Evolutionary conservation across 2,329 filamentous ascomycete species (phyloP).

Genomic region (Zasmidium citrigriseum): DNA sequence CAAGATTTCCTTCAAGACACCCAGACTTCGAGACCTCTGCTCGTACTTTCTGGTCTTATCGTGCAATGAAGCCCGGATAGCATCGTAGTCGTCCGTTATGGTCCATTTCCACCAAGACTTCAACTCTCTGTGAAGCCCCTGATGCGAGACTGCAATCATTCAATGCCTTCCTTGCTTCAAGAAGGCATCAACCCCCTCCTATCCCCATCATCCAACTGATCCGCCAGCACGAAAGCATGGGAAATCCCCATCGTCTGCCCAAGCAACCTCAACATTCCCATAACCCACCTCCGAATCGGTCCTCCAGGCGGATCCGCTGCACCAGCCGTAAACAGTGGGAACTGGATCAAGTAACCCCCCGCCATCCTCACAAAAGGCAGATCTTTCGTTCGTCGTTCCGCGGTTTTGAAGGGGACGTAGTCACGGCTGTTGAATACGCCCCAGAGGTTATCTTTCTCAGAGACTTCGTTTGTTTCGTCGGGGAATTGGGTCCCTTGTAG

Average conservation of each 20-base stretch:
- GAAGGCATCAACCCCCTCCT: constrained; percentile 3
- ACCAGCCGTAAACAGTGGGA: constrained; percentile 15
- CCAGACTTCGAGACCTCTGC: too few species aligned
- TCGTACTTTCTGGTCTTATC: too few species aligned
- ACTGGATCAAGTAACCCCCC: constrained; percentile 14
- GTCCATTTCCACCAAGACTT: not conserved
- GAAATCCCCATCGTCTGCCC: constrained; percentile 10
- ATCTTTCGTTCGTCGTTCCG: constrained; percentile 1
- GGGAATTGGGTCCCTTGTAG: constrained; percentile 8
- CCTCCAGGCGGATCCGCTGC: constrained; percentile 17
- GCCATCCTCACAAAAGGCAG: constrained; percentile 18
- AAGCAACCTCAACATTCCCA: constrained; percentile 13
- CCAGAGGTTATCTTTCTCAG: constrained; percentile 1
- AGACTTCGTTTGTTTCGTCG: not conserved
- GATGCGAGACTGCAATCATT: not conserved
- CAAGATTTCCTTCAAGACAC: too few species aligned
- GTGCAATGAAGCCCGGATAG: too few species aligned
- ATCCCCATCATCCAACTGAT: constrained; percentile 14
- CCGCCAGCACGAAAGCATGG: constrained; percentile 16
- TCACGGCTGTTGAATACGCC: constrained; percentile 7
- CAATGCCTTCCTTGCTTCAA: not conserved
- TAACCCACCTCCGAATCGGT: constrained; percentile 12
- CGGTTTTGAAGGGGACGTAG: constrained; percentile 12
- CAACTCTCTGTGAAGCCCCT: not conserved
- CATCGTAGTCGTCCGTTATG: too few species aligned